phyloP scores from a whole-genome alignment of 768 basidiomycete species.

The Sarcomyxa edulis region DNA sequence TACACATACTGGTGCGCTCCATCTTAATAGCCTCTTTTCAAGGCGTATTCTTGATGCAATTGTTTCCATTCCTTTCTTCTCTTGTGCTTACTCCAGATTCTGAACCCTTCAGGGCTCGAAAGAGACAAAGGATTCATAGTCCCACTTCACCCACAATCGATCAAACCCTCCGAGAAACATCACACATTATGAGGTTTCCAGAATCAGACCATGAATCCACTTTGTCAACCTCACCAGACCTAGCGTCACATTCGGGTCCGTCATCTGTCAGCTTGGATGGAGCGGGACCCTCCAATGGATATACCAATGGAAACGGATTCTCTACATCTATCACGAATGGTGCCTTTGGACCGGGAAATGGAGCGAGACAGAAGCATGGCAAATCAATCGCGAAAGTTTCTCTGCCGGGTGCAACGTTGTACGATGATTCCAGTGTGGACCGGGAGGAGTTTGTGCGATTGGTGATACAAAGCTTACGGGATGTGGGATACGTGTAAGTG shows the following conservation, averaged over 20 bases:
- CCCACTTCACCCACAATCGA: constrained; percentile 26
- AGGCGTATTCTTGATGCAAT: constrained; percentile 8
- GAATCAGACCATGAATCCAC: constrained; percentile 44
- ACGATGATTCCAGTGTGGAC: constrained; percentile 74
- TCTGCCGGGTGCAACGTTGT: constrained; percentile 69
- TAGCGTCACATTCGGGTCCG: constrained; percentile 44
- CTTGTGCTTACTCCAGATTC: constrained; percentile 26
- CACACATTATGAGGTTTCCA: constrained; percentile 45
- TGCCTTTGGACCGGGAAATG: constrained; percentile 37
- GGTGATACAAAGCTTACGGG: constrained; percentile 83
- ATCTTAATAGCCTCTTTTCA: constrained; percentile 6
- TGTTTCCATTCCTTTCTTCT: constrained; percentile 1
- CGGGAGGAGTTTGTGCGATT: constrained; percentile 89
- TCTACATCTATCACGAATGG: constrained; percentile 29
- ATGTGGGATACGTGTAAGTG: constrained; percentile 75
- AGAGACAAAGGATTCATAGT: constrained; percentile 62
- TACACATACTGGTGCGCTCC: constrained; percentile 29
- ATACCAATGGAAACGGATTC: constrained; percentile 40
- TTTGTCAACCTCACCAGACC: constrained; percentile 39
- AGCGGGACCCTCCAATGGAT: constrained; percentile 28
- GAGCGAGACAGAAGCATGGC: constrained; percentile 40
- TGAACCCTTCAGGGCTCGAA: constrained; percentile 55
- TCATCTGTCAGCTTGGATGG: constrained; percentile 37
- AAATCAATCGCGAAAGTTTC: constrained; percentile 56
- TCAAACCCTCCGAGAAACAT: constrained; percentile 23